Evolutionary conservation across 495 filamentous ascomycete species (phyloP).

Genomic region (Lindgomyces ingoldianus): DNA sequence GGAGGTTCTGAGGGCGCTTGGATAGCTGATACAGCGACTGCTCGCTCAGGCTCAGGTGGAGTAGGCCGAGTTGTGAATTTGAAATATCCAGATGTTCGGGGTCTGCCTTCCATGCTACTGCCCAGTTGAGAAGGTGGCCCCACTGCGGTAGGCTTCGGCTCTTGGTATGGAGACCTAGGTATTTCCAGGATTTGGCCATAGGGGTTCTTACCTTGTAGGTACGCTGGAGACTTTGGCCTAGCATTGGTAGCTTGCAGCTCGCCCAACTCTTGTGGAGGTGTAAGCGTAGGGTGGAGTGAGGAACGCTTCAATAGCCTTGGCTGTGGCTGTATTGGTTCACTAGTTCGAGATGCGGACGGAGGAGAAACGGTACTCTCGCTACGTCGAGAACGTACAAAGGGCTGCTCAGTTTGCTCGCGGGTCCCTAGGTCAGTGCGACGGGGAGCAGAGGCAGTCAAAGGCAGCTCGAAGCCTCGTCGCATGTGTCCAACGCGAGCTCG

Average conservation of each 20-base stretch:
- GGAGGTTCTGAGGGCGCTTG: background rate
- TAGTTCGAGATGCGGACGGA: background rate
- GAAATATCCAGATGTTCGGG: slow-evolving; percentile 20
- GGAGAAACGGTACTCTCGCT: background rate
- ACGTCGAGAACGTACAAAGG: background rate
- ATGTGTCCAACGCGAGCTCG: slow-evolving; percentile 7
- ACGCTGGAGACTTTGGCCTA: slow-evolving; percentile 28
- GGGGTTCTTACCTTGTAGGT: slow-evolving; percentile 33
- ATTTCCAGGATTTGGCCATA: slow-evolving; percentile 32
- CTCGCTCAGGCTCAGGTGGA: slow-evolving; percentile 1
- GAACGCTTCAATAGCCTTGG: slow-evolving; percentile 1
- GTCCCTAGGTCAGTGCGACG: background rate
- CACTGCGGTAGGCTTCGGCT: background rate
- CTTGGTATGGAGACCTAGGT: slow-evolving; percentile 2
- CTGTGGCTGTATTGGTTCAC: background rate
- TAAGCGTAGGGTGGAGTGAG: background rate
- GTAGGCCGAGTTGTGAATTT: slow-evolving; percentile 26
- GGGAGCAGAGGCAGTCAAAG: slow-evolving; percentile 1
- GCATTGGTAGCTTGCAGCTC: slow-evolving; percentile 2
- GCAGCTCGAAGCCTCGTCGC: slow-evolving; percentile 16
- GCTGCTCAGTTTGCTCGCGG: slow-evolving; percentile 3
- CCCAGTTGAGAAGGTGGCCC: slow-evolving; percentile 26
- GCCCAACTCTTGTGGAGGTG: background rate
- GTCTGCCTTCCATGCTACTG: slow-evolving; percentile 31
- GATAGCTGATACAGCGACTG: background rate